Conservation (phyloP, 2,329 filamentous ascomycete genomes). For the Talaromyces pinophilus region DNA sequence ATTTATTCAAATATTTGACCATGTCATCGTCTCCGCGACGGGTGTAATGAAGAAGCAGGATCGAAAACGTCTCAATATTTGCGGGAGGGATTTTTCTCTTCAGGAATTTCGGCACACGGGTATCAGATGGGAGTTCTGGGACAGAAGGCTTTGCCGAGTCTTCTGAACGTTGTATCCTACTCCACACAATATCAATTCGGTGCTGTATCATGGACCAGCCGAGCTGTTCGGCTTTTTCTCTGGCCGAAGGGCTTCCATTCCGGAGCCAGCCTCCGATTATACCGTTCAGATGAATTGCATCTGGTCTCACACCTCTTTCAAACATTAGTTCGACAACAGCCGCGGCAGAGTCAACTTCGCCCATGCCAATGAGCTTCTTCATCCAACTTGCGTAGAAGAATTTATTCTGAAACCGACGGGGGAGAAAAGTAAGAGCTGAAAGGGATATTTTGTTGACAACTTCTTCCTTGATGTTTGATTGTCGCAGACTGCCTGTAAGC, state of each 20-base stretch:
- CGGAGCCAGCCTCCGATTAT: slow-evolving; percentile 78
- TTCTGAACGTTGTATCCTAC: slow-evolving; percentile 29
- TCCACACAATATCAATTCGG: slow-evolving; percentile 64
- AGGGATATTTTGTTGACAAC: slow-evolving; percentile 53
- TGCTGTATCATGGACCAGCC: slow-evolving; percentile 76
- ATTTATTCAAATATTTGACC: slow-evolving; percentile 62
- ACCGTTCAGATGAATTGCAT: slow-evolving; percentile 77
- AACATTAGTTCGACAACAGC: slow-evolving; percentile 77
- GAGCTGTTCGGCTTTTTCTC: slow-evolving; percentile 65
- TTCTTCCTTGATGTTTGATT: slow-evolving; percentile 43
- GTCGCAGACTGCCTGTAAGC: slow-evolving; percentile 44
- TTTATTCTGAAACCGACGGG: slow-evolving; percentile 62
- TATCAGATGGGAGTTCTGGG: slow-evolving; percentile 29
- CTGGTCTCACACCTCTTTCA: slow-evolving; percentile 65
- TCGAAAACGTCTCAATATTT: slow-evolving; percentile 74
- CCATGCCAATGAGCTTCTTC: slow-evolving; percentile 74
- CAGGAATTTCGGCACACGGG: slow-evolving; percentile 42
- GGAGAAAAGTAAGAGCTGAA: slow-evolving; percentile 54
- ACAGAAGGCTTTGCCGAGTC: slow-evolving; percentile 30
- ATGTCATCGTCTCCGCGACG: slow-evolving; percentile 60
- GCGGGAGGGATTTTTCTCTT: slow-evolving; percentile 56
- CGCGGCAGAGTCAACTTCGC: slow-evolving; percentile 68
- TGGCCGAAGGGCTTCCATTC: slow-evolving; percentile 56
- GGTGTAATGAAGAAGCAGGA: slow-evolving; percentile 72
- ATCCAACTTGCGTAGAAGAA: slow-evolving; percentile 90